Base-by-base conservation (phyloP, 495 filamentous ascomycete genomes). In the Xanthoparmelia taractica region DNA sequence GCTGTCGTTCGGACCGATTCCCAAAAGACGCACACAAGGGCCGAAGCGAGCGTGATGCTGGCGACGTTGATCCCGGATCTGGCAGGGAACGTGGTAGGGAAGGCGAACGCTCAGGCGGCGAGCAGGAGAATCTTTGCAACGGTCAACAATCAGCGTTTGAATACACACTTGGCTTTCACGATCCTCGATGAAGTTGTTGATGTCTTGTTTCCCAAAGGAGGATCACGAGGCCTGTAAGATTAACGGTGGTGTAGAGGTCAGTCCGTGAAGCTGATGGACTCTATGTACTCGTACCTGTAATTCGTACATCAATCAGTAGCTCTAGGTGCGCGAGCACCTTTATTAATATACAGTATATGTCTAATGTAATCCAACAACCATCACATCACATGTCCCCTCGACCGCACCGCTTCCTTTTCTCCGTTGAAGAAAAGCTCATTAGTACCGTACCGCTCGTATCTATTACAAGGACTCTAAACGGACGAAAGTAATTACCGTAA, bases 101-200 rank as follows among this genome's bases (percentile, higher is more conserved):
- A 89, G 63, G 81, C 85, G 43, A 96, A 95, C 75, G 91, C 91
- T 20, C 89, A 93, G 73, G 89, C 84, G 56, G 91, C 91, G 36
- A 87, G 88, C 31, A 78, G 91, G 63, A 82, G 89, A 56, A 81
- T 93, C 52, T 91, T 91, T 73, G 90, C 88, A 10, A 90, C 86
- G 11, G 79, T 95, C 63, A 96, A 95, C 70, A 95, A 94, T 60
- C 73, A 73, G 34, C 75, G 76, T 5, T 66, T 84, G 36, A 92
- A 89, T 75, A 82, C 87, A 8, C 90, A 92, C 72, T 75, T 95
- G 38, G 80, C 82, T 18, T 94, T 92, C 70, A 89, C 87, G 0
- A 77, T 94, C 33, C 68, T 95, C 57, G 90, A 95, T 71, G 90
- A 93, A 75, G 72, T 94, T 52, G 75, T 93, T 15, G 77, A 87